Evolutionary conservation across 805 yeast species (phyloP), one percentile per base, ranked within the genome.

Genomic region (Metschnikowia cubensis): DNA sequence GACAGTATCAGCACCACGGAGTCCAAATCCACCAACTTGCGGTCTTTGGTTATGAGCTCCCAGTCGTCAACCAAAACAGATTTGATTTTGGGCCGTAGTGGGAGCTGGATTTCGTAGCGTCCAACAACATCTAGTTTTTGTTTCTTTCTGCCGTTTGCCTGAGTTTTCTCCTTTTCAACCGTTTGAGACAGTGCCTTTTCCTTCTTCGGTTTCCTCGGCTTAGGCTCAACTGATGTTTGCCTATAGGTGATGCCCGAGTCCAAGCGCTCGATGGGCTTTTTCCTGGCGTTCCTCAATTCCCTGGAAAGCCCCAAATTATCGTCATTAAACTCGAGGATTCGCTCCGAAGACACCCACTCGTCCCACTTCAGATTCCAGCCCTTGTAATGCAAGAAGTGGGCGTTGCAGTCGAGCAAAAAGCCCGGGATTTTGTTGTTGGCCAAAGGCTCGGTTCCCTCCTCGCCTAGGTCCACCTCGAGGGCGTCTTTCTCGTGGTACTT

Each of bases 351-450:
- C 1, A 92, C 92, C 99, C 99, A 92, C 66, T 92, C 99, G 64
- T 92, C 98, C 96, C 97, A 92, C 51, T 90, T 83, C 15, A 84
- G 68, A 61, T 91, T 92, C 99, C 99, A 92, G 2, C 99, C 98
- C 58, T 85, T 86, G 67, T 92, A 92, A 63, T 94, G 99, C 15
- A 92, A 81, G 57, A 74, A 83, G 67, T 82, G 91, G 31, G 83
- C 62, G 42, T 65, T 57, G n/a, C 54, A 50, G 4, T 61, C 66
- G 6, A 57, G 50, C 34, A 66, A 53, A n/a, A 60, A 59, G 14
- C 57, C 63, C 13, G 68, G 70, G 36, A 65, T 52, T 15, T 61
- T 59, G 53, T 59, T 56, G 18, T 61, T 64, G 18, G 69, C 71
- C 13, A 70, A 60, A 4, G 72, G 65, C 47, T 66, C 70, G 35